Evolutionary conservation across 1,139 yeast species (phyloP).

Genomic region (Yamadazyma sp.): DNA sequence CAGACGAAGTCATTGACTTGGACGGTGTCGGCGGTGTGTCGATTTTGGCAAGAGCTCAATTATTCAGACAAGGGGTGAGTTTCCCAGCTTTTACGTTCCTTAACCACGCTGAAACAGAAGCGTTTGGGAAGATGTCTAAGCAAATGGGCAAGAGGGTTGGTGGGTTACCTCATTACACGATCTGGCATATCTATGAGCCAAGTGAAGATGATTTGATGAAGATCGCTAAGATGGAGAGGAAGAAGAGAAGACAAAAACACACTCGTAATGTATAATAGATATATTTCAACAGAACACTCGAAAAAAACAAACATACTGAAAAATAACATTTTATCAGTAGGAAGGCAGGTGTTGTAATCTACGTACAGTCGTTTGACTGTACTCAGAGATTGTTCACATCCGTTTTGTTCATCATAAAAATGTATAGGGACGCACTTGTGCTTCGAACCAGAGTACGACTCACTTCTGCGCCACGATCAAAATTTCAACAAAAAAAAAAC

Average conservation of each 20-base stretch:
- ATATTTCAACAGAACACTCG: not conserved
- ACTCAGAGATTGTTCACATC: slow-evolving; percentile 61
- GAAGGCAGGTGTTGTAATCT: slow-evolving; percentile 55
- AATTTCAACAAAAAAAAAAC: slow-evolving; percentile 7
- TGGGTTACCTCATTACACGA: slow-evolving; percentile 85
- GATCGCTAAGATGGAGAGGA: slow-evolving; percentile 71
- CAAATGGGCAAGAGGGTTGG: slow-evolving; percentile 79
- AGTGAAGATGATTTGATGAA: slow-evolving; percentile 85
- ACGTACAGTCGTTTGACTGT: slow-evolving; percentile 37
- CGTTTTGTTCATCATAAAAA: slow-evolving; percentile 44
- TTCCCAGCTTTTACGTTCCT: slow-evolving; percentile 88
- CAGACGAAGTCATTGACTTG: slow-evolving; percentile 64
- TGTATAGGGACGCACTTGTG: slow-evolving; percentile 1
- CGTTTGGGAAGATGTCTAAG: slow-evolving; percentile 85
- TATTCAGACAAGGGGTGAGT: slow-evolving; percentile 80
- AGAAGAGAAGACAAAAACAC: slow-evolving; percentile 50
- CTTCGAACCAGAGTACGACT: slow-evolving; percentile 9
- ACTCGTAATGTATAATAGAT: slow-evolving; percentile 14
- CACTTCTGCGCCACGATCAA: slow-evolving; percentile 10
- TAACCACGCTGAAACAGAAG: slow-evolving; percentile 92
- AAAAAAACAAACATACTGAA: slow-evolving; percentile 3
- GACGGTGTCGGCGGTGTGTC: slow-evolving; percentile 95
- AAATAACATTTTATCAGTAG: slow-evolving; percentile 36
- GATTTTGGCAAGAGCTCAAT: slow-evolving; percentile 75
- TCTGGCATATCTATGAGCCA: slow-evolving; percentile 88